Conservation (phyloP, 202 grass and related monocot species). For the Brachypodium distachyon region DNA sequence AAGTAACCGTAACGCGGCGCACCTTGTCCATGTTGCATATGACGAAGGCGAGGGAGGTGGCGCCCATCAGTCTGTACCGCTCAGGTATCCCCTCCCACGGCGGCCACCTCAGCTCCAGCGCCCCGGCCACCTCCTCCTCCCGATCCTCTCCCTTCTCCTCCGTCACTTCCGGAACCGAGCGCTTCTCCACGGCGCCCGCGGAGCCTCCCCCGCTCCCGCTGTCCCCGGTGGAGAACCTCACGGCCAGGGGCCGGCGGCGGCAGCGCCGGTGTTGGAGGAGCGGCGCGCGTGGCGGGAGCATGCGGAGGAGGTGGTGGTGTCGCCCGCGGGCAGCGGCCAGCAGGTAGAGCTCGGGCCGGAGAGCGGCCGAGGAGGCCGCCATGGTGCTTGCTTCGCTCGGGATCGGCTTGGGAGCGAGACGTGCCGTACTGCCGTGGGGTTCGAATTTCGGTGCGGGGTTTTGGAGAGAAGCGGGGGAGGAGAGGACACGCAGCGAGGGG, state of each 20-base stretch:
- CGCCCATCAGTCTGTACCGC: slow-evolving; percentile 79
- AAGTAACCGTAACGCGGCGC: no score
- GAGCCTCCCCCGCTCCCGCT: slow-evolving; percentile 10
- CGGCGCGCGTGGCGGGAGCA: slow-evolving; percentile 18
- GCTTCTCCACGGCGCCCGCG: slow-evolving; percentile 29
- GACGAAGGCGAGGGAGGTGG: slow-evolving; percentile 89
- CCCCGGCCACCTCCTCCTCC: neutral
- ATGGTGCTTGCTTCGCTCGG: neutral
- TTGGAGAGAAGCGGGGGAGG: neutral
- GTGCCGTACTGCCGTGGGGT: neutral
- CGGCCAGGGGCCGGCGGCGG: neutral
- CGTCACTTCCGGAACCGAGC: slow-evolving; percentile 4
- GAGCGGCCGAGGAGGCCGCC: slow-evolving; percentile 32
- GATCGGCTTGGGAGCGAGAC: neutral
- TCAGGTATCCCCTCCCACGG: slow-evolving; percentile 57
- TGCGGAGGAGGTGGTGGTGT: slow-evolving; percentile 16
- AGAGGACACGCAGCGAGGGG: slow-evolving; percentile 4
- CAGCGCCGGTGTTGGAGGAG: neutral
- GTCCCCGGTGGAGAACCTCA: slow-evolving; percentile 19
- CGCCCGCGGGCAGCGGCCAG: neutral
- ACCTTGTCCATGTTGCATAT: slow-evolving; percentile 99
- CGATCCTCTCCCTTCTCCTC: slow-evolving; percentile 17
- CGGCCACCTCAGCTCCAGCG: slow-evolving; percentile 48
- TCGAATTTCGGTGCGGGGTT: neutral
- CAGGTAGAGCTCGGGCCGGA: slow-evolving; percentile 11